Base-by-base conservation (phyloP, 2,329 filamentous ascomycete genomes). In the Phyllosticta citribraziliensis region DNA sequence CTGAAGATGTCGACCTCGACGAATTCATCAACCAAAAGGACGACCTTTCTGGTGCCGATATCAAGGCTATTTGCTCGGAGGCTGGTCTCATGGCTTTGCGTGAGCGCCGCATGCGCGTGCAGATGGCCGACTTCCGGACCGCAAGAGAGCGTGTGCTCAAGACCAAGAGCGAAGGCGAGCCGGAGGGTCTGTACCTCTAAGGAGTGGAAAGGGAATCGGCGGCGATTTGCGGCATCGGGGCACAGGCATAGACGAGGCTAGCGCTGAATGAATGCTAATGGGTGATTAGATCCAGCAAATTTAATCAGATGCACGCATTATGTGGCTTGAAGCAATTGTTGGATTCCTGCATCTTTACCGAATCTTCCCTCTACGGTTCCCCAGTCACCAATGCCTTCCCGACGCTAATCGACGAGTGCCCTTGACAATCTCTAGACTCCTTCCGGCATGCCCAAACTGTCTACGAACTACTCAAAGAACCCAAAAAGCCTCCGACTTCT, bases 21-120 rank as follows among this genome's bases (percentile, higher is more conserved):
- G 94, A 99, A 77, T 97, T 99, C 72, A 97, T 99, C 73, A 92
- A 86, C 65, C 93, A 97, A 75, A 99, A 99, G 82, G 94, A 99
- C 70, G 95, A 99, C 69, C 82, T 99, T 8, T 95, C 89, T 4
- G 94, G 94, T 75, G 94, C 94, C 40, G 94, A 99, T 76, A 97
- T 99, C 82, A 96, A 97, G 78, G 94, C 94, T 55, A 99, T 99
- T 70, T 99, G 94, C 78, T 96, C 92, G 30, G 94, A 99, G 74
- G 93, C 94, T 52, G 94, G 94, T 75, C 80, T 99, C 72, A 86
- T 97, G 84, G 94, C 94, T 20, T 80, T 99, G 65, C 85, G 94
- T 68, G 94, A 99, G 80, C 84, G 94, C 66, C 87, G 94, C 72
- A 99, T 99, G 94, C 86, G 93, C 61, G 94, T 99, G 62, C 93